A percentile compares a stretch with the other conserved stretches of the same genome.
These are phyloP conservation scores for Phytophthora europaea DNA, from an alignment of 352 stramenopile genomes.

Conservation along the genomic window DNA sequence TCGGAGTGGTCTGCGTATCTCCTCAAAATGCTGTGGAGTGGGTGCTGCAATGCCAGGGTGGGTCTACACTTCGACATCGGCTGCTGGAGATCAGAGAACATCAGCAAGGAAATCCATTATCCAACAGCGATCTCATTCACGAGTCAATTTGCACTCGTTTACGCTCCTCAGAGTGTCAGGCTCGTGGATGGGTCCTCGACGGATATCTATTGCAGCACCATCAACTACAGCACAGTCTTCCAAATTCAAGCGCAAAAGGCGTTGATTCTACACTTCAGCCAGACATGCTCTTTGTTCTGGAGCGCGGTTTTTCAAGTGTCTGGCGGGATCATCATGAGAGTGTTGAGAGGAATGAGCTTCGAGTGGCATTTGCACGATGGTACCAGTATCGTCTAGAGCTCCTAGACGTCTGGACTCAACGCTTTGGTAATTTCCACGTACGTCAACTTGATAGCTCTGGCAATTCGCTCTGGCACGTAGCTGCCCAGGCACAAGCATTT, in stretches of 20 bases:
- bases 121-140: conserved; percentile 36
- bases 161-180: conserved; percentile 67
- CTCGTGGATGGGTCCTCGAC: conserved; percentile 71
- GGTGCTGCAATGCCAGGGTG: conserved; percentile 65
- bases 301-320: conserved; percentile 41
- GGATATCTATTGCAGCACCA: conserved; percentile 48
- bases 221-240: conserved; percentile 47
- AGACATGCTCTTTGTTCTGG: conserved; percentile 61
- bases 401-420: conserved; percentile 50
- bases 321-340: conserved; percentile 33
- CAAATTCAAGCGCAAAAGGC: not conserved
- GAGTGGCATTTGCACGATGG: conserved; percentile 46
- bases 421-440: conserved; percentile 62
- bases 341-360: conserved; percentile 23
- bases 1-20: conserved; percentile 62
- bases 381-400: conserved; percentile 59
- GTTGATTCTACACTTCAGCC: conserved; percentile 41
- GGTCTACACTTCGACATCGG: conserved; percentile 38
- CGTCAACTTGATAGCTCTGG: conserved; percentile 48
- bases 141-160: conserved; percentile 57
- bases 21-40: conserved; percentile 58
- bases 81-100: conserved; percentile 16
- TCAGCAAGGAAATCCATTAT: conserved; percentile 15
- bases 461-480: conserved; percentile 60
- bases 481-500: conserved; percentile 30